Evolutionary conservation across 2,329 filamentous ascomycete species (phyloP).

Genomic region (Fulvia fulva): DNA sequence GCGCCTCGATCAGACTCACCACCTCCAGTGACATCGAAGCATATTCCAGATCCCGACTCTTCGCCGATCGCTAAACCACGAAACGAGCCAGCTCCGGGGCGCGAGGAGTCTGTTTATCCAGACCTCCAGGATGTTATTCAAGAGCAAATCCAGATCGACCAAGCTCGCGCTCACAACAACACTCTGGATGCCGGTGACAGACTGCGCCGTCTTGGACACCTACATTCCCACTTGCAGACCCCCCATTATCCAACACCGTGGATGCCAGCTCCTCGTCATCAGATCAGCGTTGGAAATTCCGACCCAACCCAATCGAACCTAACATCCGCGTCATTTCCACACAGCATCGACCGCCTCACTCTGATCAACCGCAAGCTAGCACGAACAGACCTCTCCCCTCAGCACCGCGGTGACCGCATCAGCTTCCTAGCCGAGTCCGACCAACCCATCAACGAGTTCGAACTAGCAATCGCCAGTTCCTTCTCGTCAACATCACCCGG

Average conservation of each 20-base stretch:
- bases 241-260: background rate
- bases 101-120: background rate
- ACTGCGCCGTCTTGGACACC: background rate
- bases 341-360: background rate
- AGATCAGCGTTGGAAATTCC: too few species aligned
- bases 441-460: background rate
- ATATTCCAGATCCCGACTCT: background rate
- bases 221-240: background rate
- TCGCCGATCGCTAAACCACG: background rate
- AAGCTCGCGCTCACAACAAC: background rate
- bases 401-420: background rate
- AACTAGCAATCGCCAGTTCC: slow-evolving; percentile 5
- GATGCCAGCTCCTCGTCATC: background rate
- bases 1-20: background rate
- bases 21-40: background rate
- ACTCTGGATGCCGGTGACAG: background rate
- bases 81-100: background rate
- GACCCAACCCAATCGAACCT: background rate
- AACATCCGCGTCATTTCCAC: too few species aligned
- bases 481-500: slow-evolving; percentile 1
- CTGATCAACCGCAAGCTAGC: background rate
- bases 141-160: background rate
- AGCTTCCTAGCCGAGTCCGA: background rate
- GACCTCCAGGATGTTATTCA: background rate
- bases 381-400: background rate